These are phyloP conservation scores for Pholiota adiposa DNA, from an alignment of 1,284 basidiomycete genomes.

Conservation along the genomic window DNA sequence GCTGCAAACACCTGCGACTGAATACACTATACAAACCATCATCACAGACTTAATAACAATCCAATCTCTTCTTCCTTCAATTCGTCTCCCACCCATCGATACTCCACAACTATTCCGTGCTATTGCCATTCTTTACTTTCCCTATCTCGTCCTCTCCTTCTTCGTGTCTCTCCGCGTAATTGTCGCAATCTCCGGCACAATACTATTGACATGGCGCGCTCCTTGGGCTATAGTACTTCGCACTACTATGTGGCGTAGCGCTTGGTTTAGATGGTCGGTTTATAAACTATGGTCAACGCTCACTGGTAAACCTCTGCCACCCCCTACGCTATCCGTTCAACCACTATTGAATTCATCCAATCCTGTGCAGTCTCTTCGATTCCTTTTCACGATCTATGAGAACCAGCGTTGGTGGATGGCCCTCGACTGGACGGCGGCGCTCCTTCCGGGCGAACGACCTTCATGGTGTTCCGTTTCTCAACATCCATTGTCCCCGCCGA, in stretches of 20 bases:
- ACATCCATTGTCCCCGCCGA: slow-evolving; percentile 65
- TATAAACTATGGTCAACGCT: slow-evolving; percentile 54
- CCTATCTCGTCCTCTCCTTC: slow-evolving; percentile 62
- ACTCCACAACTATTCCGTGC: slow-evolving; percentile 48
- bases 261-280: slow-evolving; percentile 63
- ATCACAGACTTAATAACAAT: slow-evolving; percentile 62
- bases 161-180: slow-evolving; percentile 62
- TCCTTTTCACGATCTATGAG: slow-evolving; percentile 88
- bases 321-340: slow-evolving; percentile 41
- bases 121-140: slow-evolving; percentile 53
- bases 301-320: slow-evolving; percentile 56
- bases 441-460: slow-evolving; percentile 89
- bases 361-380: slow-evolving; percentile 59
- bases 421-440: slow-evolving; percentile 91
- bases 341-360: slow-evolving; percentile 37
- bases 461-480: slow-evolving; percentile 79
- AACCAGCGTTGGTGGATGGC: slow-evolving; percentile 97
- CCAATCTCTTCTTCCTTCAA: slow-evolving; percentile 50
- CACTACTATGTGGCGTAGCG: slow-evolving; percentile 61
- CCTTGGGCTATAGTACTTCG: slow-evolving; percentile 64
- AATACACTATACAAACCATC: slow-evolving; percentile 61
- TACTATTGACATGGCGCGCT: slow-evolving; percentile 64
- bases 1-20: slow-evolving; percentile 49
- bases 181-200: slow-evolving; percentile 60
- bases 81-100: slow-evolving; percentile 30